Conservation (phyloP, 495 filamentous ascomycete genomes). For the Poronia punctata region DNA sequence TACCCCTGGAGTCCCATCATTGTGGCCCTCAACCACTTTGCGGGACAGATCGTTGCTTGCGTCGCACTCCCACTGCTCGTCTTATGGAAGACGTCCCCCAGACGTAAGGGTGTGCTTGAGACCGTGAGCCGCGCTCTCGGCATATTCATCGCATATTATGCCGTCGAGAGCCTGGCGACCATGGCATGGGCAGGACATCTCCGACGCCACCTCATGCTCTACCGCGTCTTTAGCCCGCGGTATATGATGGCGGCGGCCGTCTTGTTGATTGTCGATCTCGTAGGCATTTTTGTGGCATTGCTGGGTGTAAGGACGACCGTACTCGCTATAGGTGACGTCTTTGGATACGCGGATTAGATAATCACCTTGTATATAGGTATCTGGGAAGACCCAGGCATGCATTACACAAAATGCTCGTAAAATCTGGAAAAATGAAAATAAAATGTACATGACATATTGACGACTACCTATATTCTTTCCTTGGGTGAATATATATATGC, state of each 20-base stretch:
- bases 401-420: no score
- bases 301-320: constrained; percentile 65
- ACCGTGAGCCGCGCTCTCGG: constrained; percentile 60
- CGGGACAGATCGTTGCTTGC: constrained; percentile 76
- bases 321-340: constrained; percentile 75
- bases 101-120: constrained; percentile 54
- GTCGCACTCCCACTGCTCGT: constrained; percentile 71
- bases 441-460: background rate
- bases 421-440: no score
- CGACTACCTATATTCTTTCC: background rate
- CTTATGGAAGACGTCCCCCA: constrained; percentile 74
- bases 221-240: constrained; percentile 85
- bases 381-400: no score
- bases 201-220: constrained; percentile 90
- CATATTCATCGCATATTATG: constrained; percentile 72
- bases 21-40: constrained; percentile 80
- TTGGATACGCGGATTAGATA: constrained; percentile 60
- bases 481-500: background rate
- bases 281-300: constrained; percentile 60
- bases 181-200: constrained; percentile 83
- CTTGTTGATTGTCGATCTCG: constrained; percentile 68
- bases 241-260: constrained; percentile 78
- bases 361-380: no score
- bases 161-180: constrained; percentile 72
- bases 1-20: constrained; percentile 87